These are phyloP conservation scores for Micromonas pusilla DNA, from an alignment of 139 green algal genomes.

Conservation along the genomic window DNA sequence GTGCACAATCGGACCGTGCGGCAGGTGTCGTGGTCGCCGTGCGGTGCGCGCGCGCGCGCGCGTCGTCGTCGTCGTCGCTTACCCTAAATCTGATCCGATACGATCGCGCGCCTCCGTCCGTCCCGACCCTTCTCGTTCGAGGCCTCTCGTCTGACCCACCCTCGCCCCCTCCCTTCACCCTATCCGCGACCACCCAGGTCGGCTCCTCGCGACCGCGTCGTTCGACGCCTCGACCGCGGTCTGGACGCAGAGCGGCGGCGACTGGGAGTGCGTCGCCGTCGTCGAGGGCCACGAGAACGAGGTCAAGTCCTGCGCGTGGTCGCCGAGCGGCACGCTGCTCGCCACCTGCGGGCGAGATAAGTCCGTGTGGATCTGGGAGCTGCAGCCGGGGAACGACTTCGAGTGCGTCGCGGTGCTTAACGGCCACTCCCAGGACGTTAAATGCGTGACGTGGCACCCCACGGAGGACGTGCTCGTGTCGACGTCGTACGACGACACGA, in stretches of 20 bases:
- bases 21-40: slow-evolving; percentile 2
- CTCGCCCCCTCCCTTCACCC: background rate
- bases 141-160: background rate
- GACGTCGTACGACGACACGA: slow-evolving; percentile 83
- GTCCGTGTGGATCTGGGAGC: slow-evolving; percentile 95
- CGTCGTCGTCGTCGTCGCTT: background rate
- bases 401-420: slow-evolving; percentile 93
- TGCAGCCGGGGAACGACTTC: slow-evolving; percentile 68
- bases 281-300: slow-evolving; percentile 88
- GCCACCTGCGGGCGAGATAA: slow-evolving; percentile 92
- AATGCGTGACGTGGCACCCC: slow-evolving; percentile 87
- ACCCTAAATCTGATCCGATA: background rate
- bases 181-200: background rate
- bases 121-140: background rate
- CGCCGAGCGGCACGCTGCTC: slow-evolving; percentile 59
- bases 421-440: slow-evolving; percentile 87
- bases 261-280: slow-evolving; percentile 58
- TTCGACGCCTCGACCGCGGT: slow-evolving; percentile 18
- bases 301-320: slow-evolving; percentile 88
- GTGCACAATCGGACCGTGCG: slow-evolving; percentile 6
- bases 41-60: background rate
- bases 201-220: slow-evolving; percentile 7
- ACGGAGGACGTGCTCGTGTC: slow-evolving; percentile 70
- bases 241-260: background rate
- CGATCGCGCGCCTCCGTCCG: background rate